A percentile compares a stretch with the other conserved stretches of the same genome.
Conservation (phyloP, 225 moss, liverwort and hornwort species). For the Physcomitrium patens region DNA sequence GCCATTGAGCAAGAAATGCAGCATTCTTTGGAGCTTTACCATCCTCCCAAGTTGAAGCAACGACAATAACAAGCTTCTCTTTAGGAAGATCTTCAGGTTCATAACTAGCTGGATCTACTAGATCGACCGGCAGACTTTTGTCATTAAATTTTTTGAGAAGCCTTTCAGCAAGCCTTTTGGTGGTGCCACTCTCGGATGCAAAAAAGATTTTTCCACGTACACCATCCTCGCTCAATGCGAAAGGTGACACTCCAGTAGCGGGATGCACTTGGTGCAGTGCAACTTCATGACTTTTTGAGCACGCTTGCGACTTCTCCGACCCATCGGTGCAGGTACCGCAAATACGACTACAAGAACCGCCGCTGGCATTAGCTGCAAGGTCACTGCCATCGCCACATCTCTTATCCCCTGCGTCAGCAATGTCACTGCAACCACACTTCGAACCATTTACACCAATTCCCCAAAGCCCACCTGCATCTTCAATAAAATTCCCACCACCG, state of each 20-base stretch:
- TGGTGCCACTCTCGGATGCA: slow-evolving; percentile 53
- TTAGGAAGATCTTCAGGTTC: slow-evolving; percentile 90
- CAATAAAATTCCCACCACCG: slow-evolving; percentile 44
- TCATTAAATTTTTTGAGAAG: slow-evolving; percentile 37
- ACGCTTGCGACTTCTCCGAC: slow-evolving; percentile 10
- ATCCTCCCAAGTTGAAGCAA: slow-evolving; percentile 83
- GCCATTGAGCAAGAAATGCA: slow-evolving; percentile 85
- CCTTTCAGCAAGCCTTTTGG: slow-evolving; percentile 44
- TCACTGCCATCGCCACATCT: slow-evolving; percentile 14
- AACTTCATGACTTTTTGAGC: slow-evolving; percentile 21
- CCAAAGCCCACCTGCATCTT: slow-evolving; percentile 54
- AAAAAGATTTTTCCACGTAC: slow-evolving; percentile 53
- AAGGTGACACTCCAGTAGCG: slow-evolving; percentile 30
- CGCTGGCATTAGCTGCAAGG: not conserved
- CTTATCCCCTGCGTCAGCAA: slow-evolving; percentile 22
- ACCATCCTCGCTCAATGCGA: slow-evolving; percentile 42
- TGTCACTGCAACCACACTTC: slow-evolving; percentile 32
- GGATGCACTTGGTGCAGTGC: slow-evolving; percentile 28
- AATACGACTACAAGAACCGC: slow-evolving; percentile 32
- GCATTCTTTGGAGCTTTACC: slow-evolving; percentile 82
- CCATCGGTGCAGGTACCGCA: slow-evolving; percentile 49
- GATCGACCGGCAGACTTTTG: slow-evolving; percentile 45
- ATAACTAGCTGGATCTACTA: slow-evolving; percentile 52
- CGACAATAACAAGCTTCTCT: slow-evolving; percentile 71
- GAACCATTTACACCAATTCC: slow-evolving; percentile 36